Evolutionary conservation across 163 green algal species (phyloP).

Genomic region (Scenedesmus sp.): DNA sequence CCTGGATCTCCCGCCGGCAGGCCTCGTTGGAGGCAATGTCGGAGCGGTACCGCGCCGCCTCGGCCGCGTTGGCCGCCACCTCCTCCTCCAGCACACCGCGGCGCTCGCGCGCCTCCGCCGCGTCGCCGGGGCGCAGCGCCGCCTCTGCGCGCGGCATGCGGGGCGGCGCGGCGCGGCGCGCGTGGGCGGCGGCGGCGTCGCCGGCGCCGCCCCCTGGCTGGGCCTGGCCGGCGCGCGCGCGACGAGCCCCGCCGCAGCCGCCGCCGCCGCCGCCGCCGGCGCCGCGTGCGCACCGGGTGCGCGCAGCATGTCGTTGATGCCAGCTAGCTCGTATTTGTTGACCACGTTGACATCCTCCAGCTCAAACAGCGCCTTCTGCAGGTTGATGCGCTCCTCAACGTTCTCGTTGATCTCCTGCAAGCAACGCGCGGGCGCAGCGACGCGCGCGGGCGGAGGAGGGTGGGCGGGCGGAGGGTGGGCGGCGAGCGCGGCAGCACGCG

Average conservation of each 20-base stretch:
- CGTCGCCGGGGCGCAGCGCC: constrained; percentile 1
- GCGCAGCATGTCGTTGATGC: constrained; percentile 63
- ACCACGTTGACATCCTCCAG: constrained; percentile 80
- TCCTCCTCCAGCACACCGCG: constrained; percentile 40
- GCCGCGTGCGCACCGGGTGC: constrained; percentile 42
- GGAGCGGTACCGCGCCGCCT: constrained; percentile 29
- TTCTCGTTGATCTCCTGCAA: constrained; percentile 78
- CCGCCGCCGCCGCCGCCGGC: too few relatives aligned
- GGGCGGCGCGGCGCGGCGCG: too few relatives aligned
- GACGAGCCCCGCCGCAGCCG: too few relatives aligned
- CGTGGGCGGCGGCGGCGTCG: too few relatives aligned
- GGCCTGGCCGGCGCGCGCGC: not conserved
- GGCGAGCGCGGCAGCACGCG: too few relatives aligned
- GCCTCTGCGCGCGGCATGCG: not conserved
- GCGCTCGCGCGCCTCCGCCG: constrained; percentile 37
- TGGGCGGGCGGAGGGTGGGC: too few relatives aligned
- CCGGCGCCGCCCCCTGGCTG: too few relatives aligned
- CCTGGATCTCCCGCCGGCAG: constrained; percentile 61
- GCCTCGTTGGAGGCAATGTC: constrained; percentile 74
- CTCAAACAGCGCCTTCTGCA: constrained; percentile 87
- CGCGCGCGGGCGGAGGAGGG: too few relatives aligned
- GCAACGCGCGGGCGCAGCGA: not conserved
- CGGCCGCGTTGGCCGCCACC: constrained; percentile 46
- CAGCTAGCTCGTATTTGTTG: constrained; percentile 65
- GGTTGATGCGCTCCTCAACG: constrained; percentile 87